Evolutionary conservation across 2,329 filamentous ascomycete species (phyloP), one percentile per base, ranked within the genome.

Genomic region (Exophiala viscosa): DNA sequence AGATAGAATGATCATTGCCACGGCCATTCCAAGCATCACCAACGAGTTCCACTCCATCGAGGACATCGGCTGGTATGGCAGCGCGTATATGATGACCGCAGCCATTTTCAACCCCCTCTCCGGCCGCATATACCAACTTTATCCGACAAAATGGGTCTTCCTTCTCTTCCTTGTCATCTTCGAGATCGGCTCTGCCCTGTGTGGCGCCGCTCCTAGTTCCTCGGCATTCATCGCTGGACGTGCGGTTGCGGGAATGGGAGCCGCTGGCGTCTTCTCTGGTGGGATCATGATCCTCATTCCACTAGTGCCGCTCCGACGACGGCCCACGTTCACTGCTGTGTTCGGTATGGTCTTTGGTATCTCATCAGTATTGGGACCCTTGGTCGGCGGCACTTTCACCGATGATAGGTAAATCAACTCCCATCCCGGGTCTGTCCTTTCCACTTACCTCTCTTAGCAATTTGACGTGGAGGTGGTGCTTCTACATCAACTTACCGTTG

Each of bases 31-130:
- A 10, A 66, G 64, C n/a, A 77, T 78, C 48, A 76, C 75, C 0
- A 68, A 75, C 52, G 63, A 74, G 28, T 77, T 77, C 60, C 62
- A 75, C 35, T 71, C 71, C 2, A 63, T 74, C 33, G 63, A 68
- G 7, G 73, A 77, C 49, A 68, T 77, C 7, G 73, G 73, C 32
- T 78, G 75, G 75, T 77, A 77, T 56, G 71, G 72, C 35, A 72
- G 69, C 43, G 66, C 71, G 2, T 76, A 75, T 54, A 61, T 75
- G 15, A 62, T 78, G 28, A 74, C 74, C 1, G 69, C 65, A 5
- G 71, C 69, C 50, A 67, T 70, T 3, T 68, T 75, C 48, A 70
- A 70, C 28, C 60, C 75, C 8, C 63, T 69, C 4, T 75, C 72
- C 46, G 74, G 73, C 33, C 70, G 71, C 57, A 50, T 74, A 1